These are phyloP conservation scores for Globisporangium middletonii DNA, from an alignment of 352 stramenopile species.

Conservation along the genomic window DNA sequence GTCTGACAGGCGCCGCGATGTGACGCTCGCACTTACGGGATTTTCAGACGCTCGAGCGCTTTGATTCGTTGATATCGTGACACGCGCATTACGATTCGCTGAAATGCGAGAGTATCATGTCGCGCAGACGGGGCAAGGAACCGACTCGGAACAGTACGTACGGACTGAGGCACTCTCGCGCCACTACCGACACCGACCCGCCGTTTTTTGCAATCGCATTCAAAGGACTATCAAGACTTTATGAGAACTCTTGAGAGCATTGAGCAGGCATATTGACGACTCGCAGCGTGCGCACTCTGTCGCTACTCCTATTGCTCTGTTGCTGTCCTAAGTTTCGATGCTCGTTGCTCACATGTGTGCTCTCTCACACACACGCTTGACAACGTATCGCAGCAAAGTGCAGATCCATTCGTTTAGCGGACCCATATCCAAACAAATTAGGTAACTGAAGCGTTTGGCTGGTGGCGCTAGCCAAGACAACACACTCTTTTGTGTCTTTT, in stretches of 20 bases:
- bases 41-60: too few species aligned
- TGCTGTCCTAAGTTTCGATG: too few species aligned
- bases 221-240: not conserved
- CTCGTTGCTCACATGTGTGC: too few species aligned
- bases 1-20: too few species aligned
- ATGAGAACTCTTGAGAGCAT: too few species aligned
- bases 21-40: too few species aligned
- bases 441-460: not conserved
- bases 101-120: not conserved
- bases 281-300: too few species aligned
- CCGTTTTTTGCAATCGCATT: not conserved
- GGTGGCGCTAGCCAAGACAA: not conserved
- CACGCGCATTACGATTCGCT: slow-evolving; percentile 1
- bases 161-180: not conserved
- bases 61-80: not conserved
- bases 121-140: slow-evolving; percentile 1
- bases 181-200: not conserved
- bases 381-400: not conserved
- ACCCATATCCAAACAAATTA: not conserved
- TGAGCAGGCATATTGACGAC: too few species aligned
- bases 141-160: slow-evolving; percentile 4
- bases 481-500: not conserved
- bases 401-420: too few species aligned
- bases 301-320: too few species aligned
- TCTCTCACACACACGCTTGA: too few species aligned